A percentile compares a stretch with the other conserved stretches of the same genome.
Conservation (phyloP, 495 filamentous ascomycete genomes). For the Podospora australis region DNA sequence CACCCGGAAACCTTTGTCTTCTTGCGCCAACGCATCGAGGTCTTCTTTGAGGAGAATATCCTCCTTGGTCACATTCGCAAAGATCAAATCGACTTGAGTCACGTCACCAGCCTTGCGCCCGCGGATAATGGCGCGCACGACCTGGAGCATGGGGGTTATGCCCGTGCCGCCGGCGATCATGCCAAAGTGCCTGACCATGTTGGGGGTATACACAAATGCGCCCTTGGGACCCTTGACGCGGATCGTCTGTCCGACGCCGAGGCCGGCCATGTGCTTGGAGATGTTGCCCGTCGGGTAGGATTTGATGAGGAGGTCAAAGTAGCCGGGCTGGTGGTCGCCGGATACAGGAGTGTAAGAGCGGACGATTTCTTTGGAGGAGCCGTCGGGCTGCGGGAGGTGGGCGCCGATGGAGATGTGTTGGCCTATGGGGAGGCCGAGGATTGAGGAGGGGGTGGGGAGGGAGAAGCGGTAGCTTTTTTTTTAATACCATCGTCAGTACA, state of each 20-base stretch:
- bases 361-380: slow-evolving; percentile 76
- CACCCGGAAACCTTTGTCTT: slow-evolving; percentile 74
- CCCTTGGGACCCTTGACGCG: slow-evolving; percentile 90
- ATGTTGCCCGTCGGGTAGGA: slow-evolving; percentile 96
- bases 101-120: slow-evolving; percentile 72
- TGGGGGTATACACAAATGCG: slow-evolving; percentile 91
- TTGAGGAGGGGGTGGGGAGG: slow-evolving; percentile 66
- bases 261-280: slow-evolving; percentile 76
- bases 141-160: slow-evolving; percentile 97
- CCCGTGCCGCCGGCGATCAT: slow-evolving; percentile 98
- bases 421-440: slow-evolving; percentile 94
- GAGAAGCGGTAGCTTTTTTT: slow-evolving; percentile 80
- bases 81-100: slow-evolving; percentile 88
- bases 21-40: slow-evolving; percentile 66
- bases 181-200: slow-evolving; percentile 88
- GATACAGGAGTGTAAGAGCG: slow-evolving; percentile 97
- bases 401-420: slow-evolving; percentile 97
- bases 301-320: slow-evolving; percentile 96
- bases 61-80: slow-evolving; percentile 88
- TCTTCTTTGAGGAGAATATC: slow-evolving; percentile 93
- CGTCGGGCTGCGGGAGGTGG: slow-evolving; percentile 54
- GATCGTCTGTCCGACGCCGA: slow-evolving; percentile 80
- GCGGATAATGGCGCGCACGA: slow-evolving; percentile 83
- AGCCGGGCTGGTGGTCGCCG: slow-evolving; percentile 83
- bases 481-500: no score